A percentile compares a stretch with the other conserved stretches of the same genome.
phyloP scores from a whole-genome alignment of 345 rosid genomes.

The Aquilaria malaccensis region DNA sequence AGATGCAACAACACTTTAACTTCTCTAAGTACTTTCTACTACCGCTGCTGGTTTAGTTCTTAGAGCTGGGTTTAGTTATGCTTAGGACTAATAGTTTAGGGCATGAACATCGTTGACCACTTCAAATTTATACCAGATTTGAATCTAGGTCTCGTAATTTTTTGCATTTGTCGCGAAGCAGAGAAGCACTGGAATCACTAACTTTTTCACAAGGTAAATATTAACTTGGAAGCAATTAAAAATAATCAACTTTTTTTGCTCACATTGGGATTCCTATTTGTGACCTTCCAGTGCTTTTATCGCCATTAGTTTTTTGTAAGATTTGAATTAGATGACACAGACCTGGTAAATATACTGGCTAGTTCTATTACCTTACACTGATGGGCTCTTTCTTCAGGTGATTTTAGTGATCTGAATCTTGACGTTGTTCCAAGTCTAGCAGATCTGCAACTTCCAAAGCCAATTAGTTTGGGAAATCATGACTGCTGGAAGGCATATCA shows the following conservation, averaged over 20 bases:
- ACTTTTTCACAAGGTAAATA: background rate
- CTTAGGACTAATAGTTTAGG: too few relatives aligned
- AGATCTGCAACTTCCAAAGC: conserved; percentile 55
- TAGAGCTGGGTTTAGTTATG: conserved; percentile 9
- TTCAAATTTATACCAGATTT: background rate
- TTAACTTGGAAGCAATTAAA: too few relatives aligned
- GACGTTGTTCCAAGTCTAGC: conserved; percentile 62
- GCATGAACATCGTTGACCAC: background rate
- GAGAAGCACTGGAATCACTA: too few relatives aligned
- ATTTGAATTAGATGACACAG: too few relatives aligned
- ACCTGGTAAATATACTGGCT: too few relatives aligned
- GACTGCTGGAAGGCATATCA: conserved; percentile 69
- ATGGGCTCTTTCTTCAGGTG: conserved; percentile 39
- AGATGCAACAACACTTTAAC: conserved; percentile 69
- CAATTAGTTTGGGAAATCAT: conserved; percentile 80
- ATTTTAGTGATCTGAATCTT: conserved; percentile 74
- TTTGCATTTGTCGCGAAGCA: conserved; percentile 8
- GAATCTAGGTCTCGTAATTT: too few relatives aligned
- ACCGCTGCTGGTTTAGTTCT: too few relatives aligned
- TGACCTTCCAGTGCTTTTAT: too few relatives aligned
- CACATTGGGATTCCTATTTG: too few relatives aligned
- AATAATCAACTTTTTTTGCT: too few relatives aligned
- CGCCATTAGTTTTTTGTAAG: background rate
- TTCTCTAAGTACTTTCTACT: conserved; percentile 38
- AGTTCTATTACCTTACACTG: too few relatives aligned